phyloP scores from a whole-genome alignment of 2,329 filamentous ascomycete genomes.

The Fusarium sp. region DNA sequence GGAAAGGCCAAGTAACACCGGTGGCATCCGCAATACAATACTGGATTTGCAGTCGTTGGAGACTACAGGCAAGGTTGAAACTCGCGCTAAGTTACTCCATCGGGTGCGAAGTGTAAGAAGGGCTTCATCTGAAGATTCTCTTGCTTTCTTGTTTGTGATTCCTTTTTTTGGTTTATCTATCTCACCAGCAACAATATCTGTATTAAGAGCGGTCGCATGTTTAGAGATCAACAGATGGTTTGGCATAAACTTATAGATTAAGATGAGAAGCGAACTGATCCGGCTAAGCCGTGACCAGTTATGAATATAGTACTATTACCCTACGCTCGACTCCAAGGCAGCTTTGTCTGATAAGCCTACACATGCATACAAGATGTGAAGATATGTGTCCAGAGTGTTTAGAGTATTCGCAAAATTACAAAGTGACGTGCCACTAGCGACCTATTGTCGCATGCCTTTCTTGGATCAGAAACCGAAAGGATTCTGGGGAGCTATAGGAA shows the following conservation, averaged over 20 bases:
- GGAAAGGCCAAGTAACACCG: background rate
- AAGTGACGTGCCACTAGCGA: slow-evolving; percentile 11
- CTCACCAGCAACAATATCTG: background rate
- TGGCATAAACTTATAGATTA: slow-evolving; percentile 31
- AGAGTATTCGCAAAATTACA: slow-evolving; percentile 34
- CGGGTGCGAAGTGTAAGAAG: background rate
- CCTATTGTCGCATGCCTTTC: slow-evolving; percentile 1
- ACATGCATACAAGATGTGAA: slow-evolving; percentile 42
- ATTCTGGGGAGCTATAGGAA: slow-evolving; percentile 60
- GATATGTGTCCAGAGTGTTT: slow-evolving; percentile 33
- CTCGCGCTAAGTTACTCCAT: background rate
- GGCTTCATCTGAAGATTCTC: background rate
- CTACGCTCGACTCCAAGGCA: slow-evolving; percentile 33
- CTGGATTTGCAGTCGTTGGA: background rate
- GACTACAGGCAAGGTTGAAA: background rate
- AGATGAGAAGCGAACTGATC: slow-evolving; percentile 35
- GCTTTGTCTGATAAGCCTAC: slow-evolving; percentile 34
- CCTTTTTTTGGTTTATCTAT: background rate
- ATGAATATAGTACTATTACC: slow-evolving; percentile 44
- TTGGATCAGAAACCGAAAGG: slow-evolving; percentile 61
- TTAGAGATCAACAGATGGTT: slow-evolving; percentile 6
- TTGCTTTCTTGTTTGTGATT: background rate
- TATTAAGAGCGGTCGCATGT: background rate
- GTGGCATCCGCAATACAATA: background rate
- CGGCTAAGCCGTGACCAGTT: slow-evolving; percentile 13